Evolutionary conservation across 495 filamentous ascomycete species (phyloP).

Genomic region (Penicillium canescens): DNA sequence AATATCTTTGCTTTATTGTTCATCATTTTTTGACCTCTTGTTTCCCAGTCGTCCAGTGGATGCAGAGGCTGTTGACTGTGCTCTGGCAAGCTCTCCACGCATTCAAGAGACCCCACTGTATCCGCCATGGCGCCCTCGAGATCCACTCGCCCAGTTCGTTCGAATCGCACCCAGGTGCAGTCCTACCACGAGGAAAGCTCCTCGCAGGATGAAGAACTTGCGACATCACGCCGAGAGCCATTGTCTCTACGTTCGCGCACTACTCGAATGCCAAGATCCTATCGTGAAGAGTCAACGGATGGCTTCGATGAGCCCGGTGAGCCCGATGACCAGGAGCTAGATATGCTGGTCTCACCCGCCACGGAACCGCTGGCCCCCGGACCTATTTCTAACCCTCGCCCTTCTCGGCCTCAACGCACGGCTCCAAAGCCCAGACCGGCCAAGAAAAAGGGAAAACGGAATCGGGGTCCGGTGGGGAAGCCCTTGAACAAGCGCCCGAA

Average conservation of each 20-base stretch:
- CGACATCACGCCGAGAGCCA: constrained; percentile 14
- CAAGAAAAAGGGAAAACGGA: constrained; percentile 10
- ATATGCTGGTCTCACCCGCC: constrained; percentile 5
- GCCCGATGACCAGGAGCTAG: constrained; percentile 9
- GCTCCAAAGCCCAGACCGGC: constrained; percentile 17
- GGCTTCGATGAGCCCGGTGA: constrained; percentile 16
- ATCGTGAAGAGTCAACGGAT: constrained; percentile 49
- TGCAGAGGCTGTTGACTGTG: no score
- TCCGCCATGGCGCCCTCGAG: constrained; percentile 29
- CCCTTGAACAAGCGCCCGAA: constrained; percentile 32
- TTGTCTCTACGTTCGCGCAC: constrained; percentile 39
- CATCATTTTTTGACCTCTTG: no score
- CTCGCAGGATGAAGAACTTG: constrained; percentile 27
- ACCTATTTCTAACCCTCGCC: background rate
- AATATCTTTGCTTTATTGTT: no score
- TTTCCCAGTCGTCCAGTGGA: no score
- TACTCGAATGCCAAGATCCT: constrained; percentile 32
- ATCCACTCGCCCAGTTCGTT: constrained; percentile 37
- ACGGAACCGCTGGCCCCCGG: constrained; percentile 5
- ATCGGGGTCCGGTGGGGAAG: constrained; percentile 15
- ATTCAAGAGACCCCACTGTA: background rate
- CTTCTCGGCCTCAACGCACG: constrained; percentile 2
- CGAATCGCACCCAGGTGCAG: constrained; percentile 36
- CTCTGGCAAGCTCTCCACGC: no score
- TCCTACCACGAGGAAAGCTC: constrained; percentile 45